Evolutionary conservation across 345 rosid genomes (phyloP).

Genomic region (Syzygium grande): DNA sequence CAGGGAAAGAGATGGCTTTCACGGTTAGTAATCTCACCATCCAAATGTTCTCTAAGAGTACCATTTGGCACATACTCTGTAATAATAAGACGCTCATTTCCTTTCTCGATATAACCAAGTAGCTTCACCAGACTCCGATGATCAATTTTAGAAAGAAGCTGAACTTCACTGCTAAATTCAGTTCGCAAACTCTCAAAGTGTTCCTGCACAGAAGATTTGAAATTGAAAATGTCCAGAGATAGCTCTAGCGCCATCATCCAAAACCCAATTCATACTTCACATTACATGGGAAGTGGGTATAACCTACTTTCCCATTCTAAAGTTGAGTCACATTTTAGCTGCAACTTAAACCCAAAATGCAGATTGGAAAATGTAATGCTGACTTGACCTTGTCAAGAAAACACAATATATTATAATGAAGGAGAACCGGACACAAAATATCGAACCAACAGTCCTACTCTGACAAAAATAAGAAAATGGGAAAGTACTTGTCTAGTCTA

Average conservation of each 20-base stretch:
- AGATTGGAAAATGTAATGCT: neutral
- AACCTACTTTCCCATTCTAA: neutral
- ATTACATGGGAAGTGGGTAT: neutral
- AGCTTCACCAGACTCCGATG: slow-evolving; percentile 85
- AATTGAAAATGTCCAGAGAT: neutral
- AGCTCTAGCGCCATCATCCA: neutral
- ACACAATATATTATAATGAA: neutral
- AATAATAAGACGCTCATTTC: slow-evolving; percentile 83
- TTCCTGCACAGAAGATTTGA: slow-evolving; percentile 33
- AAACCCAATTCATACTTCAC: neutral
- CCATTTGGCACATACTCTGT: slow-evolving; percentile 91
- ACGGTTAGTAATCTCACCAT: slow-evolving; percentile 47
- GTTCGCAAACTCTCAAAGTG: slow-evolving; percentile 50
- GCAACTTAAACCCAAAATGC: neutral
- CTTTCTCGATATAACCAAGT: slow-evolving; percentile 79
- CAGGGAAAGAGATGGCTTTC: neutral
- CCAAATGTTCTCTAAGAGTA: slow-evolving; percentile 90
- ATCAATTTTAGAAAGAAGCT: slow-evolving; percentile 85
- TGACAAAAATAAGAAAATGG: neutral
- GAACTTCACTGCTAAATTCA: slow-evolving; percentile 93
- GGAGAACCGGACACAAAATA: neutral
- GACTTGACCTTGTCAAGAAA: neutral
- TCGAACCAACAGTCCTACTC: neutral
- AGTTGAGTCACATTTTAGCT: neutral
- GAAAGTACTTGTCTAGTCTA: neutral